Evolutionary conservation across 768 basidiomycete genomes (phyloP), one percentile per base, ranked within the genome.

Genomic region (Clitopilus passeckerianus): DNA sequence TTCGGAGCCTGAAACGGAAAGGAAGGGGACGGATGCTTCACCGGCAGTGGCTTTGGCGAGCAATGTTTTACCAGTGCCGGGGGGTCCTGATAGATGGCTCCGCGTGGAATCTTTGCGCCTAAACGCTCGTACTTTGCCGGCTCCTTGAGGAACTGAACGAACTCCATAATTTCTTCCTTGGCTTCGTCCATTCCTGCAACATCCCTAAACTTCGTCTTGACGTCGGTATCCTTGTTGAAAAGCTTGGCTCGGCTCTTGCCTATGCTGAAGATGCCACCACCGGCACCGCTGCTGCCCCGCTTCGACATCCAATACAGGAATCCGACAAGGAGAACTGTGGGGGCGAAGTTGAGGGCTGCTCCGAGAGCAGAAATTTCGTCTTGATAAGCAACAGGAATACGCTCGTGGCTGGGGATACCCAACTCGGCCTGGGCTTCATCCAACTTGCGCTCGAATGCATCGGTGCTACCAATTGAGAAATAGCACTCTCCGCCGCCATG

Each of bases 181-280:
- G 95, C 97, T 75, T 99, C 97, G 75, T 99, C 97, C 96, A 98
- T 98, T 35, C 97, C 97, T 14, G 97, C 97, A 16, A 99, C 93
- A 70, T 99, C 95, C 75, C 87, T 87, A 79, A 99, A 99, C 72
- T 91, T 91, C 67, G 90, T 86, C 70, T 86, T 90, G 69, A 98
- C 89, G 56, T 95, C 91, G 34, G 91, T 94, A 65, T 99, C 96
- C 77, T 96, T 91, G 79, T 98, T 98, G 77, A 98, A 98, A 69
- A 97, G 77, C 74, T 87, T 93, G 14, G 97, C 97, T 61, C 82
- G 85, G 68, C 93, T 95, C 79, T 98, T 98, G 57, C 96, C 97
- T 37, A 99, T 95, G 70, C 83, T 95, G 77, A 99, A 98, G 54
- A 98, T 95, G 37, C 96, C 95, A 23, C 95, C 92, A 1, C 87